Percentiles rank a stretch among this genome's conserved stretches.
These are phyloP conservation scores for Neofusicoccum kwambonambiense DNA, from an alignment of 2,329 filamentous ascomycete species.

Conservation along the genomic window DNA sequence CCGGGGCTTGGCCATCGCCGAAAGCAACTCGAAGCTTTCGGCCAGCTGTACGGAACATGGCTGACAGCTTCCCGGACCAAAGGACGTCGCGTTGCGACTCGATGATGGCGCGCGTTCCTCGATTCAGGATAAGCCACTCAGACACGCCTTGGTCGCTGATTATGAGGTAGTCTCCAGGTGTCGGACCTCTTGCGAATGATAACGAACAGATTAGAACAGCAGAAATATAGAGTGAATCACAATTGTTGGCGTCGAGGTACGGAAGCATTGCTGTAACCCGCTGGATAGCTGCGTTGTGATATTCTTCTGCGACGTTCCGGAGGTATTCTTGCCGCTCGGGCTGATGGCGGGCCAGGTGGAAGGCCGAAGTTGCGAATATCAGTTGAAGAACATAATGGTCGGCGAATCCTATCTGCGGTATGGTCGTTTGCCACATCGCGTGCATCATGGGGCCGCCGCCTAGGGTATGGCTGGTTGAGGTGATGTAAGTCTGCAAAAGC, in stretches of 20 bases:
- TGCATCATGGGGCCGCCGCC: slow-evolving; percentile 21
- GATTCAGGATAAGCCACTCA: slow-evolving; percentile 4
- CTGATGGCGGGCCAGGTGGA: slow-evolving; percentile 35
- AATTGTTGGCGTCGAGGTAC: neutral
- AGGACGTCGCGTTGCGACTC: neutral
- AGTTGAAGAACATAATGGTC: slow-evolving; percentile 39
- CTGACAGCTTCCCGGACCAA: neutral
- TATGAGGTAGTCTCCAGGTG: neutral
- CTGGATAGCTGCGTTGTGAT: neutral
- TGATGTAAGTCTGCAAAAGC: slow-evolving; percentile 32
- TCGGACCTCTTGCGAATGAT: neutral
- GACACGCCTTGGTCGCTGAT: neutral
- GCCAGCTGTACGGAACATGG: neutral
- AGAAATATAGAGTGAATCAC: neutral
- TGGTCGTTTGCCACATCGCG: slow-evolving; percentile 22
- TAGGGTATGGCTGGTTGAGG: slow-evolving; percentile 27
- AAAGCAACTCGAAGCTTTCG: neutral
- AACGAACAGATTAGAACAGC: neutral
- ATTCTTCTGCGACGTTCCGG: neutral
- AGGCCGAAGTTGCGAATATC: slow-evolving; percentile 45
- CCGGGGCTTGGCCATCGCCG: neutral
- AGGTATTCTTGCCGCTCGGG: neutral
- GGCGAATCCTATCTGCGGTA: slow-evolving; percentile 22
- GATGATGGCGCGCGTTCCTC: slow-evolving; percentile 3
- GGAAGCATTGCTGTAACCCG: neutral